phyloP scores from a whole-genome alignment of 2,329 filamentous ascomycete genomes.

The Colletotrichum plurivorum region DNA sequence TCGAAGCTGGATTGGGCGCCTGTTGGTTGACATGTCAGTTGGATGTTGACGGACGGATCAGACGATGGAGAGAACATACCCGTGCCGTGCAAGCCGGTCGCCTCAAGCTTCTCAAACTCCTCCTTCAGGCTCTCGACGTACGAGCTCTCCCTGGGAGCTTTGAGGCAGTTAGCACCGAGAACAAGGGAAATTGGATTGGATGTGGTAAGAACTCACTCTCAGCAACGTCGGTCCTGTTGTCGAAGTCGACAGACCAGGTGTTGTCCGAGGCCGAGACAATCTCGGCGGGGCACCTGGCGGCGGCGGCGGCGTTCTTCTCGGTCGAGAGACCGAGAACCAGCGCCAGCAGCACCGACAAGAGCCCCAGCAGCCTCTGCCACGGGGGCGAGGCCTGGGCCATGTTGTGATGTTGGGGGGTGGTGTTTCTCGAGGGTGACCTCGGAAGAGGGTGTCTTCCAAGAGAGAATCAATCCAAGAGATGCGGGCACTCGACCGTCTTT shows the following conservation, averaged over 20 bases:
- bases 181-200: accelerated
- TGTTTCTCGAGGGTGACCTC: slow-evolving; percentile 37
- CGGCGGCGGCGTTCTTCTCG: slow-evolving; percentile 31
- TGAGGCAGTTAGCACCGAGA: neutral
- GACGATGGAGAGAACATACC: neutral
- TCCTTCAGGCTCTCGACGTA: slow-evolving; percentile 16
- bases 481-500: slow-evolving; percentile 27
- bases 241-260: slow-evolving; percentile 27
- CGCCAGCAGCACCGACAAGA: slow-evolving; percentile 38
- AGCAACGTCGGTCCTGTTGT: slow-evolving; percentile 37
- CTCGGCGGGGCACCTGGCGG: slow-evolving; percentile 26
- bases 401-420: neutral
- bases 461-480: slow-evolving; percentile 8
- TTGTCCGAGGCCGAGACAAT: slow-evolving; percentile 21
- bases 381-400: slow-evolving; percentile 39
- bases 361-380: slow-evolving; percentile 39
- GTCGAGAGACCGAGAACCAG: slow-evolving; percentile 34
- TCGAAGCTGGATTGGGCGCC: slow-evolving; percentile 30
- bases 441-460: slow-evolving; percentile 38
- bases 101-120: slow-evolving; percentile 21
- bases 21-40: neutral
- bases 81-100: slow-evolving; percentile 33
- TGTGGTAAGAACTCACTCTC: slow-evolving; percentile 18
- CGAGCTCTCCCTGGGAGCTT: slow-evolving; percentile 37
- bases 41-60: too few species aligned